These are phyloP conservation scores for Ophidiomyces ophidiicola DNA, from an alignment of 2,329 filamentous ascomycete genomes.

Conservation along the genomic window DNA sequence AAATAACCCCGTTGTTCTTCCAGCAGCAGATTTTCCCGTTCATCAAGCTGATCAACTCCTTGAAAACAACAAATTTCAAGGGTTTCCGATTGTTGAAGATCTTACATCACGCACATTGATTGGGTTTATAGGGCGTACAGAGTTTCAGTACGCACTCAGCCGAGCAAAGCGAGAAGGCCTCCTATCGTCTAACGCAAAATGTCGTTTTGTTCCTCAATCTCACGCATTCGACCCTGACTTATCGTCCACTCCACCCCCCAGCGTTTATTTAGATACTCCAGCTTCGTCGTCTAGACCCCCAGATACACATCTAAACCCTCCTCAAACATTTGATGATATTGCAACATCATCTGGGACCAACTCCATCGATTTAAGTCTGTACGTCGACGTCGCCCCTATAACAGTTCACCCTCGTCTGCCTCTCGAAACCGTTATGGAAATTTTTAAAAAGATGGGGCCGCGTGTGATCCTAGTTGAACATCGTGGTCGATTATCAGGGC, in stretches of 20 bases:
- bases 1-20: conserved; percentile 58
- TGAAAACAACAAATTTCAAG: conserved; percentile 69
- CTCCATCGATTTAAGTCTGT: conserved; percentile 68
- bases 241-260: conserved; percentile 8
- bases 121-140: conserved; percentile 86
- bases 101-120: conserved; percentile 57
- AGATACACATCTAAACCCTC: conserved; percentile 19
- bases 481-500: conserved; percentile 65
- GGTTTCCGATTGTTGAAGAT: conserved; percentile 83
- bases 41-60: conserved; percentile 66
- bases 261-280: conserved; percentile 4
- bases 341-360: conserved; percentile 45
- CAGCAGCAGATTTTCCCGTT: conserved; percentile 60
- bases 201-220: conserved; percentile 49
- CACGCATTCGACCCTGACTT: not conserved
- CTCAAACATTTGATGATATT: conserved; percentile 49
- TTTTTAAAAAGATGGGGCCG: conserved; percentile 96
- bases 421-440: conserved; percentile 93
- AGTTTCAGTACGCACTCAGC: conserved; percentile 81
- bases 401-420: conserved; percentile 83
- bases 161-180: conserved; percentile 57
- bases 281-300: conserved; percentile 4
- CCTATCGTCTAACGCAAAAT: conserved; percentile 56
- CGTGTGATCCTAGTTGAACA: conserved; percentile 88
- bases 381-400: conserved; percentile 78